Evolutionary conservation across 1,284 basidiomycete species (phyloP), one percentile per base, ranked within the genome.

Genomic region (Leccinum fallax): DNA sequence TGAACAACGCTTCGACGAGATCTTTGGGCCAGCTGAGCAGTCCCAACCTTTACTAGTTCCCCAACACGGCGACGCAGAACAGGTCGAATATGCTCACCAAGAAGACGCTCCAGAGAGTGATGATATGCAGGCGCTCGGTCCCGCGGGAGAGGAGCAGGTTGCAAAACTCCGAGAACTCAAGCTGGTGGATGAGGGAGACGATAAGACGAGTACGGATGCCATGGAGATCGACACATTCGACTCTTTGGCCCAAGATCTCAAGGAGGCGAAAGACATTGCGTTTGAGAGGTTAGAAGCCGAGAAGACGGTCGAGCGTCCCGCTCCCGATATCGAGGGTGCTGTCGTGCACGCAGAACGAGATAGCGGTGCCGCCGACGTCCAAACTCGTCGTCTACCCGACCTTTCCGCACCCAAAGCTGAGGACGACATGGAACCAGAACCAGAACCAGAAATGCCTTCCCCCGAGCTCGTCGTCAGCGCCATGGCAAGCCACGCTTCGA

Each of bases 121-220:
- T 54, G 87, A 92, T 57, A 90, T 93, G 84, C 95, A 98, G 75
- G 95, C 95, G 1, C 84, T 98, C 11, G 97, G 95, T 5, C 88
- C 93, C 1, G 92, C 95, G 1, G 86, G 85, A 11, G 88, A 92
- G 53, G 93, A 96, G 67, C 88, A 95, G 72, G 86, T 87, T 38
- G 89, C 92, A 38, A 93, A 90, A 70, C 81, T 98, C 55, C 85
- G 89, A 65, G 89, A 95, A 55, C 85, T 97, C 32, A 89, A 86
- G 53, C 81, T 97, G 64, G 74, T 87, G 21, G 92, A 94, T 63
- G 86, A 89, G 19, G 80, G 80, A 36, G 62, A 67, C 16, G 80
- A 81, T 19, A 62, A 66, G 21, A 70, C 69, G 43, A 60, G 69
- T 11, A 59, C 75, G 2, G 72, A 74, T 19, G 75, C 78, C 10